Conservation (phyloP, 768 basidiomycete species). For the Rhodotorula toruloides region DNA sequence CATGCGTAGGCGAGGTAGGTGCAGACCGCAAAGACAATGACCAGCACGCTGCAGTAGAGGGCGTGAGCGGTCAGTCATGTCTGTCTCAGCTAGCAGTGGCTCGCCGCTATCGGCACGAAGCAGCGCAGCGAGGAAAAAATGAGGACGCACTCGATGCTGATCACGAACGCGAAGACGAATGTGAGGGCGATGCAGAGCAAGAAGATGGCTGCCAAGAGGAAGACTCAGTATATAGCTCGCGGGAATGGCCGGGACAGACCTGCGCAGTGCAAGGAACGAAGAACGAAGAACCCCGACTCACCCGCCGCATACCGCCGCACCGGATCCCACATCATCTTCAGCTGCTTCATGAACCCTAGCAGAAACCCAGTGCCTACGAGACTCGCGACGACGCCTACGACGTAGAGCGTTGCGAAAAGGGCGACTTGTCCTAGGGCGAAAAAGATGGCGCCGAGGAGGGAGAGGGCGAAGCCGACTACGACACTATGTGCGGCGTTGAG, state of each 20-base stretch:
- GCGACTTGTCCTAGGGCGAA: conserved; percentile 31
- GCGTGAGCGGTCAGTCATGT: background rate
- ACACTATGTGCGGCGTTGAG: conserved; percentile 10
- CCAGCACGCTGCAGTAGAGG: conserved; percentile 18
- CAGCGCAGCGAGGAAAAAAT: background rate
- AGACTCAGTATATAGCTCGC: no score
- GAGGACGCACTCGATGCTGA: conserved; percentile 21
- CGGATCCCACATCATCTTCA: conserved; percentile 37
- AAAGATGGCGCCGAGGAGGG: conserved; percentile 31
- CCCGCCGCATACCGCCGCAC: conserved; percentile 30
- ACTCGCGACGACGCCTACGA: conserved; percentile 25
- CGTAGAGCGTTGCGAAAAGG: conserved; percentile 30
- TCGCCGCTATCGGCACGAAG: background rate
- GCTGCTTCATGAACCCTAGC: conserved; percentile 31
- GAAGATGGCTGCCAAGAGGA: background rate
- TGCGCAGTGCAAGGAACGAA: background rate
- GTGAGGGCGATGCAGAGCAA: conserved; percentile 12
- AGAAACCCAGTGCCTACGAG: conserved; percentile 35
- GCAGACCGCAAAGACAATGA: conserved; percentile 29
- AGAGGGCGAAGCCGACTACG: conserved; percentile 27
- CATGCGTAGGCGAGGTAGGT: conserved; percentile 26
- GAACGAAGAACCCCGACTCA: background rate
- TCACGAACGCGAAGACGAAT: conserved; percentile 32
- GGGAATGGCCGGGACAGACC: background rate
- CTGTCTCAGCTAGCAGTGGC: background rate